These are phyloP conservation scores for Trematosphaeria pertusa DNA, from an alignment of 2,329 filamentous ascomycete genomes.

Conservation along the genomic window DNA sequence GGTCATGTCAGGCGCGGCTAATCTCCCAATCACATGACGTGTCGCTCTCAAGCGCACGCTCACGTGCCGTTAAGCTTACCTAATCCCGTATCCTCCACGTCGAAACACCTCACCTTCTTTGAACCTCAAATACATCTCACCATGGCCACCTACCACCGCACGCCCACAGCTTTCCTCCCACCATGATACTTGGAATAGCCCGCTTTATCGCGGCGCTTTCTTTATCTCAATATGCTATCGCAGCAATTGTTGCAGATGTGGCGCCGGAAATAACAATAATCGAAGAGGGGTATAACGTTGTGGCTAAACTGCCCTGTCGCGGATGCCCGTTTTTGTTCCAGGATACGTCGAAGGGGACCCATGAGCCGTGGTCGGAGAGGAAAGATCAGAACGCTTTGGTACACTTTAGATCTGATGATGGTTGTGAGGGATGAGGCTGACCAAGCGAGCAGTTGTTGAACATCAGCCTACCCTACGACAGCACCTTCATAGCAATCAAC, in stretches of 20 bases:
- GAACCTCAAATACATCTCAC: constrained; percentile 7
- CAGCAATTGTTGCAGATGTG: constrained; percentile 16
- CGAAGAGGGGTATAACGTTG: constrained; percentile 38
- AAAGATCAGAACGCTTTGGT: constrained; percentile 38
- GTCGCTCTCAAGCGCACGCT: neutral
- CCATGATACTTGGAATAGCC: constrained; percentile 25
- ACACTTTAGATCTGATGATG: constrained; percentile 3
- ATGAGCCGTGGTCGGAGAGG: constrained; percentile 33
- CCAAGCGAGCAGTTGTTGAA: constrained; percentile 31
- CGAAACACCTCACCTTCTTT: constrained; percentile 8
- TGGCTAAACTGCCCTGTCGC: constrained; percentile 42
- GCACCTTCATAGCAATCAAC: constrained; percentile 35
- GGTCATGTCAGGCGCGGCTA: too few species aligned
- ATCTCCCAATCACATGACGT: neutral
- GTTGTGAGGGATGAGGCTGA: constrained; percentile 4
- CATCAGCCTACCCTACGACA: constrained; percentile 37
- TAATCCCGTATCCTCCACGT: constrained; percentile 4
- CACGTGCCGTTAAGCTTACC: constrained; percentile 1
- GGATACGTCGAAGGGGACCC: constrained; percentile 31
- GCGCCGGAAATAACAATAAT: constrained; percentile 41
- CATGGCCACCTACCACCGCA: neutral
- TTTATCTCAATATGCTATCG: constrained; percentile 3
- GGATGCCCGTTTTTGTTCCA: constrained; percentile 43
- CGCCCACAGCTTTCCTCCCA: constrained; percentile 1
- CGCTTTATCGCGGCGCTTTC: constrained; percentile 9